Evolutionary conservation across 495 filamentous ascomycete species (phyloP).

Genomic region (Hypomontagnella monticulosa): DNA sequence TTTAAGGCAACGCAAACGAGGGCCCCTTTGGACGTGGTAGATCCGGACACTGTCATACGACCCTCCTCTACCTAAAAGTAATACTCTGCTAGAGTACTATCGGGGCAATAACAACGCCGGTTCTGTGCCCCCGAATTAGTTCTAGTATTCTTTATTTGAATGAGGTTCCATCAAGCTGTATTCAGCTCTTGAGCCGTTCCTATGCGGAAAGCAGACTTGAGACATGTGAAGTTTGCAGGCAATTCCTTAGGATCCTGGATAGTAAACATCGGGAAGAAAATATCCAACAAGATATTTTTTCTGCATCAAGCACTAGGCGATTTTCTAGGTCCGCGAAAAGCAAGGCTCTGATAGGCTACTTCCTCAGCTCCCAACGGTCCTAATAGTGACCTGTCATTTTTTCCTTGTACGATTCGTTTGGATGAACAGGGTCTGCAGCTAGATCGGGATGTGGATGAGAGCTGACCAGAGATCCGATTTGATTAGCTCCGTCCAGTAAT

Average conservation of each 20-base stretch:
- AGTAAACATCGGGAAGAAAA: conserved; percentile 12
- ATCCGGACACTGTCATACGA: conserved; percentile 14
- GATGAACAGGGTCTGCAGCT: conserved; percentile 13
- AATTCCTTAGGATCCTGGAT: background rate
- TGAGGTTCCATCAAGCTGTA: conserved; percentile 9
- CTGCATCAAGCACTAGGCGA: background rate
- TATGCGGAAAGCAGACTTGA: conserved; percentile 19
- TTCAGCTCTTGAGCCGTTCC: conserved; percentile 4
- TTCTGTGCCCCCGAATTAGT: conserved; percentile 11
- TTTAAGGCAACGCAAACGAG: conserved; percentile 30
- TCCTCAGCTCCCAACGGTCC: conserved; percentile 22
- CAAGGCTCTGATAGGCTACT: conserved; percentile 2
- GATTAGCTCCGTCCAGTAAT: conserved; percentile 13
- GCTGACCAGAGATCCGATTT: conserved; percentile 34
- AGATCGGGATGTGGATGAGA: conserved; percentile 26
- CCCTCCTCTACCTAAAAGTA: conserved; percentile 12
- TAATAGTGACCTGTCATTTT: conserved; percentile 35
- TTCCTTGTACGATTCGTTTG: conserved; percentile 17
- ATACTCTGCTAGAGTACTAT: conserved; percentile 17
- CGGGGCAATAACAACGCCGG: conserved; percentile 8
- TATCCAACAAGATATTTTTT: background rate
- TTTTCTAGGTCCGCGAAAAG: background rate
- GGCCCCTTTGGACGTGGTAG: conserved; percentile 2
- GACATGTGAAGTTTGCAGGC: conserved; percentile 11
- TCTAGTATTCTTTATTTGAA: background rate